Evolutionary conservation across 2,329 filamentous ascomycete species (phyloP).

Genomic region (Aspergillus sp.): DNA sequence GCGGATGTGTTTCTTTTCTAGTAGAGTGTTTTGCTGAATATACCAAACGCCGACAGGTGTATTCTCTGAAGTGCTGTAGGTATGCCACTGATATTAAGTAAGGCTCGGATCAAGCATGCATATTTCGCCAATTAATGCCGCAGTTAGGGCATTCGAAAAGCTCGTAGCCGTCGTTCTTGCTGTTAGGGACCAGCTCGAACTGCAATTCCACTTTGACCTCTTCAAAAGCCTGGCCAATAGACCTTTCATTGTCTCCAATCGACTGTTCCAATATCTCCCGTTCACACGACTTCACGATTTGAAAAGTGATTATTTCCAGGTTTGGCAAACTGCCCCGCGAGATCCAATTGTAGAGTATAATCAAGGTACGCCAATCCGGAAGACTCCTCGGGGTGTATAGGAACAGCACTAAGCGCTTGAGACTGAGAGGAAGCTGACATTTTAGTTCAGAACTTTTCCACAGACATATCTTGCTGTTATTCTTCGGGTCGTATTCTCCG

Average conservation of each 20-base stretch:
- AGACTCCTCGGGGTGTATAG: not conserved
- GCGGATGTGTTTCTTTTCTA: too few species aligned
- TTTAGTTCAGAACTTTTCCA: not conserved
- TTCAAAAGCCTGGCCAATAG: not conserved
- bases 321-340: not conserved
- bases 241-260: not conserved
- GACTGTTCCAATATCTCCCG: not conserved
- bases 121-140: not conserved
- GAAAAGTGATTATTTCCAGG: not conserved
- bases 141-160: not conserved
- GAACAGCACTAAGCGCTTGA: not conserved
- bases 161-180: not conserved
- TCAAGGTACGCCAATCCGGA: not conserved
- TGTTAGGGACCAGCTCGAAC: not conserved
- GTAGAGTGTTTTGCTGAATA: too few species aligned
- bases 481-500: not conserved
- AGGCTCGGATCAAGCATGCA: too few species aligned
- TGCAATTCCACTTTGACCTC: not conserved
- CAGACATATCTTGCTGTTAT: not conserved
- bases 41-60: too few species aligned
- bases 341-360: slow-evolving; percentile 1
- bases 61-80: too few species aligned
- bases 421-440: slow-evolving; percentile 1
- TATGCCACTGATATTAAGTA: rapidly evolving
- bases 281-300: not conserved